Evolutionary conservation across 169 alveolate species (phyloP).

Genomic region (Fabrea salina): DNA sequence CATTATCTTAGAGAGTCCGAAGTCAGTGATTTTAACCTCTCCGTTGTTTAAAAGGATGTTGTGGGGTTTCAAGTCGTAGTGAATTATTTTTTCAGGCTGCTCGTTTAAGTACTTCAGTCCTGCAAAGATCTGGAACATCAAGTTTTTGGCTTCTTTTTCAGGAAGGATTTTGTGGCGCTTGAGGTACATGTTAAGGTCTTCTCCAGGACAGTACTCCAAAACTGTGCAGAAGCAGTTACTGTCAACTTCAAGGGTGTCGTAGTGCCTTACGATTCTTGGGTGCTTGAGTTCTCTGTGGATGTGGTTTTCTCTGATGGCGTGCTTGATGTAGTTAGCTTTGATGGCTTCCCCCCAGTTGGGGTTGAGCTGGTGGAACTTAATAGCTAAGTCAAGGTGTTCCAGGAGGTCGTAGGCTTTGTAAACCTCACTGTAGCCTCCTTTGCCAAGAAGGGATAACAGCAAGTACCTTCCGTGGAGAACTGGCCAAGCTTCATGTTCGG

Average conservation of each 20-base stretch:
- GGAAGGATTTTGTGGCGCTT: slow-evolving; percentile 63
- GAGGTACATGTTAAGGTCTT: slow-evolving; percentile 77
- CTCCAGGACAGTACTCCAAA: slow-evolving; percentile 84
- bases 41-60: slow-evolving; percentile 85
- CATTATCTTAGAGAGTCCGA: slow-evolving; percentile 84
- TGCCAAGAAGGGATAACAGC: slow-evolving; percentile 74
- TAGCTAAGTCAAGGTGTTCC: slow-evolving; percentile 77
- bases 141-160: slow-evolving; percentile 86
- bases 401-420: slow-evolving; percentile 86
- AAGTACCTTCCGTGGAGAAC: slow-evolving; percentile 62
- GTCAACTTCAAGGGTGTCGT: slow-evolving; percentile 86
- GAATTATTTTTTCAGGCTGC: slow-evolving; percentile 74
- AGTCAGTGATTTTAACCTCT: slow-evolving; percentile 85
- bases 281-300: slow-evolving; percentile 78
- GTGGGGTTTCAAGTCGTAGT: slow-evolving; percentile 88
- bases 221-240: slow-evolving; percentile 83
- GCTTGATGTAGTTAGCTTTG: slow-evolving; percentile 81
- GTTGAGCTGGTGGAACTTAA: slow-evolving; percentile 82
- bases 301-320: slow-evolving; percentile 86
- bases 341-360: slow-evolving; percentile 80
- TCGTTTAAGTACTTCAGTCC: slow-evolving; percentile 82
- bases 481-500: slow-evolving; percentile 44
- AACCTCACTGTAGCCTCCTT: slow-evolving; percentile 90
- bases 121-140: slow-evolving; percentile 75
- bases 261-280: slow-evolving; percentile 78